Evolutionary conservation across 495 filamentous ascomycete genomes (phyloP), one percentile per base, ranked within the genome.

Genomic region (Poronia punctata): DNA sequence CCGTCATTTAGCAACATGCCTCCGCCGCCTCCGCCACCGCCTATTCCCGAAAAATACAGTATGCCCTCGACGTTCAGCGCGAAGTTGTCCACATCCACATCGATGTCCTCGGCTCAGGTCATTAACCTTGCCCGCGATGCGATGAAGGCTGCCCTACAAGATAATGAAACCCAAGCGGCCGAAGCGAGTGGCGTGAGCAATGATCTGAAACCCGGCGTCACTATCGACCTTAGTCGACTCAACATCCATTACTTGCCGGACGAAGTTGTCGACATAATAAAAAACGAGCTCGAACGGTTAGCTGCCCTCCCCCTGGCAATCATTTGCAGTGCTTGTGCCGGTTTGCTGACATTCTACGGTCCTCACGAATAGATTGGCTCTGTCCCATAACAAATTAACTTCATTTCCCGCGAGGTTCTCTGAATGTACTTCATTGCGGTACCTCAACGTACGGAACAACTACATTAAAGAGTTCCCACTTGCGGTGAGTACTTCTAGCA

Each of bases 381-480:
- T 95, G 34, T 88, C 88, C 11, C 86, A 95, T 63, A 98, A 98
- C 59, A 80, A 81, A 35, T 65, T 95, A 14, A 73, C 80, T 23
- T 76, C 80, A 23, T 80, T 98, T 37, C 86, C 89, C 0, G 67
- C 76, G 22, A 78, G 84, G 22, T 87, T 98, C 49, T 74, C 83
- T n/a, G 82, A 86, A 51, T 94, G 92, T 61, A 83, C 75, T 22
- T 83, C 85, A 40, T 72, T 98, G 32, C 86, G 86, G 27, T 98
- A 98, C 56, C 79, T 98, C n/a, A 98, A 98, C 53, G 81, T 95
- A 36, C 72, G 90, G 46, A 80, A 80, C 32, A 98, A 98, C 56
- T 71, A 76, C 40, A 85, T 96, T 40, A 79, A 76, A 47, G 86
- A 95, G 56, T 92, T 98, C 56, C 90, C 90, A 5, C 70, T 80